Percentiles rank a stretch among this genome's conserved stretches.
These are phyloP conservation scores for Emydomyces testavorans DNA, from an alignment of 2,329 filamentous ascomycete genomes.

Conservation along the genomic window DNA sequence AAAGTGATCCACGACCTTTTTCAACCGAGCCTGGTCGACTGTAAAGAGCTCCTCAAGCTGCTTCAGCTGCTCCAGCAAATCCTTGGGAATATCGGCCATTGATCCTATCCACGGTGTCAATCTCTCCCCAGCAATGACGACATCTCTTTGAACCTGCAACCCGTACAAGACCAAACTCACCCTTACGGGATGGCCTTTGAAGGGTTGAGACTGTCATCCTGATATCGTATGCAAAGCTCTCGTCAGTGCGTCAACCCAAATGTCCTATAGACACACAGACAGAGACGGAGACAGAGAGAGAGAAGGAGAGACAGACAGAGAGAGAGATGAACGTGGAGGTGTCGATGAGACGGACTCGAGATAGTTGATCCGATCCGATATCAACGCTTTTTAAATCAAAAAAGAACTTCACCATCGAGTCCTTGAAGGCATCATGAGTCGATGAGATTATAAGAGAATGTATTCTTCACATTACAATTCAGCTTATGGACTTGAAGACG, in stretches of 20 bases:
- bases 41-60: slow-evolving; percentile 74
- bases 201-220: slow-evolving; percentile 45
- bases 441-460: too few relatives aligned
- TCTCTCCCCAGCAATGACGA: slow-evolving; percentile 8
- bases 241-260: not conserved
- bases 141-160: slow-evolving; percentile 12
- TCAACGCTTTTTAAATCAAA: too few relatives aligned
- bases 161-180: slow-evolving; percentile 40
- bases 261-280: too few relatives aligned
- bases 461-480: too few relatives aligned
- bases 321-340: not conserved
- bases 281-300: not conserved
- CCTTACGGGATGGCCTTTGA: slow-evolving; percentile 58
- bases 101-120: slow-evolving; percentile 44
- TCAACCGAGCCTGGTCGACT: slow-evolving; percentile 66
- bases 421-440: too few relatives aligned
- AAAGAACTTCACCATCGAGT: too few relatives aligned
- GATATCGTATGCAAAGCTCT: not conserved
- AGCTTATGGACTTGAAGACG: too few relatives aligned
- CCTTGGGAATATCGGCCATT: slow-evolving; percentile 79
- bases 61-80: slow-evolving; percentile 69
- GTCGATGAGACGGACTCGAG: too few relatives aligned
- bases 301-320: not conserved
- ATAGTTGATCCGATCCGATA: too few relatives aligned
- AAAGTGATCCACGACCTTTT: slow-evolving; percentile 84